Evolutionary conservation across 1,284 basidiomycete genomes (phyloP).

Genomic region (Pulveroboletus sp.): DNA sequence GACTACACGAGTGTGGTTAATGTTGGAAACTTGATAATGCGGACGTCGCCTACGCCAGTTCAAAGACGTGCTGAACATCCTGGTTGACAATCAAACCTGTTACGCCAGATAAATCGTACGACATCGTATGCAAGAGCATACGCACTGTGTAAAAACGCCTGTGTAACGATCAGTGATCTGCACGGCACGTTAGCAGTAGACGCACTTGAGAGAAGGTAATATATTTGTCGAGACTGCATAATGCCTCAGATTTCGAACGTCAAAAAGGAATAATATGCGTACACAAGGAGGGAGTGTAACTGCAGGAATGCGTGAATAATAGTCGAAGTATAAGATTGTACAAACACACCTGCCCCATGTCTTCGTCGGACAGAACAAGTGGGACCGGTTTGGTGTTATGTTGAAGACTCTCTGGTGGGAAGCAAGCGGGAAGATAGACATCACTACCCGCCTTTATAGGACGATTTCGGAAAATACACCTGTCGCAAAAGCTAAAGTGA

Average conservation of each 20-base stretch:
- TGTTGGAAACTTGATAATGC: background rate
- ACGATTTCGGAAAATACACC: too few relatives aligned
- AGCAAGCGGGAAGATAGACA: too few relatives aligned
- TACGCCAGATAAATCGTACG: constrained; percentile 7
- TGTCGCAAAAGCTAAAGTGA: too few relatives aligned
- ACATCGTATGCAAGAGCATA: constrained; percentile 1
- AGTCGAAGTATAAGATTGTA: background rate
- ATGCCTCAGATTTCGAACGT: background rate
- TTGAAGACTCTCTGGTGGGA: constrained; percentile 7
- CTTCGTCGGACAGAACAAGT: constrained; percentile 23
- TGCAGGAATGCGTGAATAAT: constrained; percentile 25
- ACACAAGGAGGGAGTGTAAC: too few relatives aligned
- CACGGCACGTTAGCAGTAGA: too few relatives aligned
- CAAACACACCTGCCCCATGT: constrained; percentile 26
- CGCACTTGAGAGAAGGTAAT: too few relatives aligned
- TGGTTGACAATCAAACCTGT: constrained; percentile 48
- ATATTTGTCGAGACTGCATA: constrained; percentile 62
- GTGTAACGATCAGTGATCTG: too few relatives aligned
- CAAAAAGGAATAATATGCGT: constrained; percentile 25
- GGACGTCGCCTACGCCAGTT: too few relatives aligned
- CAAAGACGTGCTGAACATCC: constrained; percentile 52
- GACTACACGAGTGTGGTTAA: constrained; percentile 36
- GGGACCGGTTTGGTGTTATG: background rate
- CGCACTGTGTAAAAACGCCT: constrained; percentile 58
- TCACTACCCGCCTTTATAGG: too few relatives aligned